Conservation (phyloP, 1,284 basidiomycete species). For the Boletus calvinii region DNA sequence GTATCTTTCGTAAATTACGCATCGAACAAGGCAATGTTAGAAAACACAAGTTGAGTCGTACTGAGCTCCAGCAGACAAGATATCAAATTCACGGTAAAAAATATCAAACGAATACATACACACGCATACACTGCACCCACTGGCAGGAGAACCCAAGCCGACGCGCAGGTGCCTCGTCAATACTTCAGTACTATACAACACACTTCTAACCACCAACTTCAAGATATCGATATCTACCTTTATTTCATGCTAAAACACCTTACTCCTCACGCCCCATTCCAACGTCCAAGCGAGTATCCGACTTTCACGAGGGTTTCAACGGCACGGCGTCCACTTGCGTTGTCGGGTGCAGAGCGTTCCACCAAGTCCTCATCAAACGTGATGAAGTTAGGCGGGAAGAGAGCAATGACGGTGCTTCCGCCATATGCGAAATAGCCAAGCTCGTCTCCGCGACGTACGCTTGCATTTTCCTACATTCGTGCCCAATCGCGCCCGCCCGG, state of each 20-base stretch:
- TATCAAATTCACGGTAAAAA: neutral
- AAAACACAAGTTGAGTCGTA: neutral
- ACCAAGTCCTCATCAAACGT: constrained; percentile 69
- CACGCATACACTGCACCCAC: neutral
- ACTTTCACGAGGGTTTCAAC: constrained; percentile 74
- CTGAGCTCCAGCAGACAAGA: neutral
- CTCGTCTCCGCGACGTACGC: constrained; percentile 54
- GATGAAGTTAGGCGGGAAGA: constrained; percentile 64
- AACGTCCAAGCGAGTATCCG: constrained; percentile 29
- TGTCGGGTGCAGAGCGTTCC: constrained; percentile 45
- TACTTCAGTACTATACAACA: constrained; percentile 2
- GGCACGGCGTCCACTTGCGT: neutral
- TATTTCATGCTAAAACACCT: neutral
- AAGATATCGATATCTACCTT: neutral
- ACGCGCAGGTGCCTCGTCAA: neutral
- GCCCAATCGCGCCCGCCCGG: constrained; percentile 24
- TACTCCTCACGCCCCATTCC: constrained; percentile 16
- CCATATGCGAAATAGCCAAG: constrained; percentile 69
- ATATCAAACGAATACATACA: neutral
- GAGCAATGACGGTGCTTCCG: constrained; percentile 63
- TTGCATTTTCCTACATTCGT: constrained; percentile 28
- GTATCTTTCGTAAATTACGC: neutral
- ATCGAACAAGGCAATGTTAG: neutral
- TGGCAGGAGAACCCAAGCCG: neutral
- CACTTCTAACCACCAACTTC: neutral